phyloP scores from a whole-genome alignment of 108 stramenopile genomes.

The Cyclotella cryptica region DNA sequence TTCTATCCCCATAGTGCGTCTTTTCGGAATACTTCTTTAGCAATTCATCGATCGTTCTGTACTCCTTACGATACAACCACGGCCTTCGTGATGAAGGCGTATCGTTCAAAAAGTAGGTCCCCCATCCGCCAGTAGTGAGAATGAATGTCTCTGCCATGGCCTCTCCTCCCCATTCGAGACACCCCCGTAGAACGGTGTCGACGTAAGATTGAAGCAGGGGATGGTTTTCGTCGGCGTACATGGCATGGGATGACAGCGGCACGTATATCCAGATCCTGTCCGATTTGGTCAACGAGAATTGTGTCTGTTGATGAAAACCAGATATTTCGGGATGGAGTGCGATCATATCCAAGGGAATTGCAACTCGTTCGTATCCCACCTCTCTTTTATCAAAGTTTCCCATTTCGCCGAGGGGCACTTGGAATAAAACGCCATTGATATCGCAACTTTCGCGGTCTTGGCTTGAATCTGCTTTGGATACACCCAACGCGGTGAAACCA shows the following conservation, averaged over 20 bases:
- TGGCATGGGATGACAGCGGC: constrained; percentile 46
- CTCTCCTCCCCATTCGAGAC: constrained; percentile 78
- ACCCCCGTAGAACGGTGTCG: constrained; percentile 76
- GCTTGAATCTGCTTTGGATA: background rate
- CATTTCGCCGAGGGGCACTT: constrained; percentile 48
- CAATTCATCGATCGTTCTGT: constrained; percentile 66
- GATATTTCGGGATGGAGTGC: constrained; percentile 18
- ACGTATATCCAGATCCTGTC: constrained; percentile 71
- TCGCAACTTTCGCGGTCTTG: constrained; percentile 12
- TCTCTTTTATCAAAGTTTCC: constrained; percentile 70
- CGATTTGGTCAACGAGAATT: constrained; percentile 1
- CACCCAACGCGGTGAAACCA: constrained; percentile 74
- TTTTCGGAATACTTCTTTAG: constrained; percentile 44
- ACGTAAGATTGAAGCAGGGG: constrained; percentile 76
- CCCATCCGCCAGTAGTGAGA: constrained; percentile 65
- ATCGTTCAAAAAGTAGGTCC: constrained; percentile 70
- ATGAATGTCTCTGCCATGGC: constrained; percentile 68
- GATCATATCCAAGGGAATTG: constrained; percentile 47
- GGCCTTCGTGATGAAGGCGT: constrained; percentile 69
- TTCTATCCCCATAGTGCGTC: constrained; percentile 63
- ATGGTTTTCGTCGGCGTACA: constrained; percentile 69
- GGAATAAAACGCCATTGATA: constrained; percentile 74
- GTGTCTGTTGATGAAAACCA: constrained; percentile 14
- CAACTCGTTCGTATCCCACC: constrained; percentile 64
- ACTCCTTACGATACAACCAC: constrained; percentile 74